Conservation (phyloP, 768 basidiomycete species). For the Naganishia vaughanmartiniae region DNA sequence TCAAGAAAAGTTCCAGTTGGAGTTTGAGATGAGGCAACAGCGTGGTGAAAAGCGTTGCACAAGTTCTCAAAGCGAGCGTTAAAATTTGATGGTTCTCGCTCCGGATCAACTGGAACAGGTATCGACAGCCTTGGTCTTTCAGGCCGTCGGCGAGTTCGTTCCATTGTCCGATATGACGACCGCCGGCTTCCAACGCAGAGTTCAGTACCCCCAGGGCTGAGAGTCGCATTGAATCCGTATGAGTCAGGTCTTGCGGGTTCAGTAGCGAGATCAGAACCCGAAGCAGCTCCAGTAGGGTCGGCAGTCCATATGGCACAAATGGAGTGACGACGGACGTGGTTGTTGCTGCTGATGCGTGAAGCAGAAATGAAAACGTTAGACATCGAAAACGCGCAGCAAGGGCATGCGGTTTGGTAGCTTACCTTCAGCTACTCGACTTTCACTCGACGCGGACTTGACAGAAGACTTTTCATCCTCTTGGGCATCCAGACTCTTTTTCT, state of each 20-base stretch:
- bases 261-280: conserved; percentile 92
- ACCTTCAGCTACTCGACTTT: conserved; percentile 5
- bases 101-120: conserved; percentile 90
- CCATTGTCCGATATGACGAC: conserved; percentile 69
- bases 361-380: background rate
- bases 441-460: background rate
- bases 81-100: conserved; percentile 80
- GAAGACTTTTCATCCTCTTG: background rate
- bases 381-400: background rate
- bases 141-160: conserved; percentile 74
- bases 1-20: conserved; percentile 90
- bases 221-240: conserved; percentile 91
- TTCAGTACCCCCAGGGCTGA: conserved; percentile 84
- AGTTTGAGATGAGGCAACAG: conserved; percentile 82
- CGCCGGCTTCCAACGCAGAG: conserved; percentile 79
- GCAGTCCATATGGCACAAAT: conserved; percentile 70
- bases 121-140: conserved; percentile 88
- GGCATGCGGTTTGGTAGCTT: background rate
- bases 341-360: background rate
- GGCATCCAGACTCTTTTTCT: background rate
- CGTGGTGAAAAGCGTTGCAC: conserved; percentile 81
- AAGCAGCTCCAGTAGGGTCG: conserved; percentile 85
- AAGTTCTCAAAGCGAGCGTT: conserved; percentile 75
- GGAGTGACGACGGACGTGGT: conserved; percentile 8
- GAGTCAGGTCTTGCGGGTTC: conserved; percentile 88